phyloP scores from a whole-genome alignment of 352 stramenopile species.

The Globisporangium uncinulatum region DNA sequence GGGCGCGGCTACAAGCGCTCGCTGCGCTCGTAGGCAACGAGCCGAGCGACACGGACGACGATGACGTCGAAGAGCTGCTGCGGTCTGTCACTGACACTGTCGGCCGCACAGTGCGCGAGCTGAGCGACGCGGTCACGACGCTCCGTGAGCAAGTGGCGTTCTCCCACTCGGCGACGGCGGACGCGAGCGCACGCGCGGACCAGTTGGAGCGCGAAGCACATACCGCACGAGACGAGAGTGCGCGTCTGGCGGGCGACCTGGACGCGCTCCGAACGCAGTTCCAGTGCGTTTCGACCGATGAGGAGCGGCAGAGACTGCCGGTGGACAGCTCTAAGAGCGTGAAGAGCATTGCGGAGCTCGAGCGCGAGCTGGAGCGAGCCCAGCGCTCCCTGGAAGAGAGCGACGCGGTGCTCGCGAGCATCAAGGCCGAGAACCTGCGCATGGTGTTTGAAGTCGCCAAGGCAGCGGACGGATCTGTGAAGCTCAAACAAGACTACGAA shows the following conservation, averaged over 20 bases:
- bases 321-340: neutral
- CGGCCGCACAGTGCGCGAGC: conserved; percentile 2
- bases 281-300: conserved; percentile 11
- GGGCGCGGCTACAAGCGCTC: conserved; percentile 17
- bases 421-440: conserved; percentile 67
- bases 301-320: neutral
- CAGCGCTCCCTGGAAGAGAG: conserved; percentile 27
- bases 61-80: conserved; percentile 7
- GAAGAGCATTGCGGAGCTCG: conserved; percentile 7
- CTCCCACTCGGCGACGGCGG: neutral
- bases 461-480: conserved; percentile 48
- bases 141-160: conserved; percentile 7
- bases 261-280: conserved; percentile 17
- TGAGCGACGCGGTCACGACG: conserved; percentile 4
- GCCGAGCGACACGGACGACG: neutral
- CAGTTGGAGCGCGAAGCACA: conserved; percentile 18
- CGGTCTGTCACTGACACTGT: conserved; percentile 8
- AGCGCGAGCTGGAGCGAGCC: conserved; percentile 24
- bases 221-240: conserved; percentile 14
- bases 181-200: neutral
- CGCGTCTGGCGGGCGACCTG: conserved; percentile 12
- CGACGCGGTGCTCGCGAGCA: conserved; percentile 42
- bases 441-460: conserved; percentile 77
- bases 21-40: conserved; percentile 1
- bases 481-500: conserved; percentile 61